These are phyloP conservation scores for Fereydounia khargensis DNA, from an alignment of 1,284 basidiomycete genomes.

Conservation along the genomic window DNA sequence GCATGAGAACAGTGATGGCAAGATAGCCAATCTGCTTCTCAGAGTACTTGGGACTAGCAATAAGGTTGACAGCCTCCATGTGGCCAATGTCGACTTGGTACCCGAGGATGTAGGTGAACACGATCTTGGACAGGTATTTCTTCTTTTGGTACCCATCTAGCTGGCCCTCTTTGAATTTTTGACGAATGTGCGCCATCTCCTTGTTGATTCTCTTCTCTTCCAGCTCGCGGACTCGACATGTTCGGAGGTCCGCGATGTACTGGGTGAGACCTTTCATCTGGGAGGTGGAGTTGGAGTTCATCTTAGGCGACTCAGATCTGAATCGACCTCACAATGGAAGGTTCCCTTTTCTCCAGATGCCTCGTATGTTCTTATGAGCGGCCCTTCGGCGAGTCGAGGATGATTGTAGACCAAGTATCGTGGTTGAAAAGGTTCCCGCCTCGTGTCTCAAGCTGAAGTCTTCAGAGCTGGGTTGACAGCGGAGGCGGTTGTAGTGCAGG, in stretches of 20 bases:
- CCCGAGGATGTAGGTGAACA: constrained; percentile 97
- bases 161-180: constrained; percentile 98
- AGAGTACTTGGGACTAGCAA: constrained; percentile 90
- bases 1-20: constrained; percentile 93
- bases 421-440: too few species aligned
- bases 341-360: too few species aligned
- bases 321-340: not conserved
- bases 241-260: constrained; percentile 98
- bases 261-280: constrained; percentile 59
- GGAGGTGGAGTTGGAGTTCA: constrained; percentile 34
- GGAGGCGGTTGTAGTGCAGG: too few species aligned
- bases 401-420: too few species aligned
- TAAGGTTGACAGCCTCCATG: constrained; percentile 98
- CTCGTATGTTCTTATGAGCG: too few species aligned
- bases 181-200: constrained; percentile 99
- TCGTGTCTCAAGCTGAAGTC: too few species aligned
- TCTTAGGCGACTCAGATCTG: not conserved
- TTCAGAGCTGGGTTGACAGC: too few species aligned
- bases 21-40: constrained; percentile 99
- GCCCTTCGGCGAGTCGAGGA: too few species aligned
- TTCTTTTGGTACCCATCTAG: constrained; percentile 98
- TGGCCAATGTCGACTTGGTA: constrained; percentile 99
- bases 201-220: constrained; percentile 98
- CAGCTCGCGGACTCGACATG: constrained; percentile 62
- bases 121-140: constrained; percentile 87